Percentiles rank a stretch among this genome's conserved stretches.
Evolutionary conservation across 495 filamentous ascomycete species (phyloP).

Genomic region (Penicillium nucicola): DNA sequence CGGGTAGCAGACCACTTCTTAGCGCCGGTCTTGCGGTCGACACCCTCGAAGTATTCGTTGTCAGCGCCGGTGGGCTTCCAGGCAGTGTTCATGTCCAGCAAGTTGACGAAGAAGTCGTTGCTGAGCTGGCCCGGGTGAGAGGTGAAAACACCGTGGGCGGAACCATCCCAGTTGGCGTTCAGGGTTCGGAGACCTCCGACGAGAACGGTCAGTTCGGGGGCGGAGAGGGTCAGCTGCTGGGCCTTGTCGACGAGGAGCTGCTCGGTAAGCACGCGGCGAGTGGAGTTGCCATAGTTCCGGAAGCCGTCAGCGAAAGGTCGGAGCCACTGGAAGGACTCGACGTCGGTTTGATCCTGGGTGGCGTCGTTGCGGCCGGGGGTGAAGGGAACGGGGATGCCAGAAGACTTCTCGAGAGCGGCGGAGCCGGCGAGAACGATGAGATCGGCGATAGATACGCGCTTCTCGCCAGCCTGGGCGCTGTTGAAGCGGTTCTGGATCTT

Average conservation of each 20-base stretch:
- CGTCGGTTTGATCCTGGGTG: constrained; percentile 62
- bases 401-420: constrained; percentile 43
- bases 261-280: constrained; percentile 55
- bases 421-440: constrained; percentile 63
- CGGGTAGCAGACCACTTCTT: constrained; percentile 68
- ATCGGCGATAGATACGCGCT: constrained; percentile 70
- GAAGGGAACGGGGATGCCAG: constrained; percentile 40
- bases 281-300: constrained; percentile 68
- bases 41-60: constrained; percentile 57
- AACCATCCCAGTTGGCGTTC: constrained; percentile 65
- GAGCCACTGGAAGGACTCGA: constrained; percentile 57
- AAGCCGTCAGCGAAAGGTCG: constrained; percentile 65
- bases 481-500: constrained; percentile 61
- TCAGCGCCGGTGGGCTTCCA: constrained; percentile 53
- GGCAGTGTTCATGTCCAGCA: constrained; percentile 60
- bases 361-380: constrained; percentile 51
- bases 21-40: constrained; percentile 61
- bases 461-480: constrained; percentile 42
- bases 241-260: constrained; percentile 66
- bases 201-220: constrained; percentile 64
- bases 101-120: constrained; percentile 75
- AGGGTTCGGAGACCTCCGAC: constrained; percentile 65
- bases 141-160: constrained; percentile 60
- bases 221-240: constrained; percentile 61
- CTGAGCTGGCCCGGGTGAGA: constrained; percentile 59